Evolutionary conservation across 129 eudicot species (phyloP), one percentile per base, ranked within the genome.

Genomic region (Arctium minus): DNA sequence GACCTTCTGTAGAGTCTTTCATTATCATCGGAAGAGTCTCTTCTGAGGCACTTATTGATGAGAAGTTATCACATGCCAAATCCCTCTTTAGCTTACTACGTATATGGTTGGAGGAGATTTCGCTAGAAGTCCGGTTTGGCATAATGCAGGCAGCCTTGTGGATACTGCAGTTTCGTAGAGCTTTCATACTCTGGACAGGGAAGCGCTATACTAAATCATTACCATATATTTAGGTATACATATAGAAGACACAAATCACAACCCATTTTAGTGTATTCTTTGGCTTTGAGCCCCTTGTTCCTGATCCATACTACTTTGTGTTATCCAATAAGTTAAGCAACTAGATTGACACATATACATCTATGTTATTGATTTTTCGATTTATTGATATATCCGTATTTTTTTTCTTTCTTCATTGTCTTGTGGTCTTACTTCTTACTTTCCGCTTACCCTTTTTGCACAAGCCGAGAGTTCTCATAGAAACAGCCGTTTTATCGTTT

Each of bases 21-120:
- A 79, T 94, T 39, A 94, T 94, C 50, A 88, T 94, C 5, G 97
- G 98, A 79, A 92, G 90, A 86, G 96, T 92, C 76, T 94, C 98
- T 27, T 94, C 98, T 0, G 97, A 92, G 82, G 98, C 98, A 53
- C 84, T 94, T 6, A 86, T 91, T 0, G 92, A 91, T 85, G 90
- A 86, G 76, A 88, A 91, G 72, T 73, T 84, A 46, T 81, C 42
- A 72, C 90, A 85, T 79, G 86, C 85, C 75, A 89, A 78, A 81
- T 92, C 97, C 22, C 13, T 89, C 17, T 73, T 92, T 13, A 75
- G 92, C 37, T 70, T 88, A 85, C n/a, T 91, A 33, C 69, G 10
- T 68, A 86, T 85, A 8, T 88, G 96, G 93, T 76, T 91, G 73
- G 94, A 94, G 84, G 87, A 82, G 74, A 37, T 89, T 46, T 81